phyloP scores from a whole-genome alignment of 148 eudicot species.

The Chenopodium suecicum region DNA sequence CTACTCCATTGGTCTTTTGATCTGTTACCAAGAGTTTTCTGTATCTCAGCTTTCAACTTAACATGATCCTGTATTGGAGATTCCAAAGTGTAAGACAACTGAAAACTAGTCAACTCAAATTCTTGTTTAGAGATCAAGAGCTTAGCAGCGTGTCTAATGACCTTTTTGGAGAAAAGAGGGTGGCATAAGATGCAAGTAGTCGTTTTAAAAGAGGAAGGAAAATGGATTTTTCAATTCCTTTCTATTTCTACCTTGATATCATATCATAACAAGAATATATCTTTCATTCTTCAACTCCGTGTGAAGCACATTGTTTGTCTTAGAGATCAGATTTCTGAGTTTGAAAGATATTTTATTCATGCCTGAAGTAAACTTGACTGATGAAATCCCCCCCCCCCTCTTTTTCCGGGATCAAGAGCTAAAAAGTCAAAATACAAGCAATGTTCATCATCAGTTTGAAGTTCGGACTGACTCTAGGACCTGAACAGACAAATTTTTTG shows the following conservation, averaged over 20 bases:
- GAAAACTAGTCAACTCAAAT: neutral
- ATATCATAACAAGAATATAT: neutral
- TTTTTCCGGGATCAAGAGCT: neutral
- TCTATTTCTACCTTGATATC: too few relatives aligned
- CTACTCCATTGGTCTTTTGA: too few relatives aligned
- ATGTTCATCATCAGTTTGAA: too few relatives aligned
- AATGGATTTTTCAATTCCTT: too few relatives aligned
- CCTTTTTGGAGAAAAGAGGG: neutral
- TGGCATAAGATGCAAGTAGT: neutral
- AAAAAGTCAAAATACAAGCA: neutral
- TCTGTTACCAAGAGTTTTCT: too few relatives aligned
- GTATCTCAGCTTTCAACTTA: neutral
- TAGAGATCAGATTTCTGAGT: neutral
- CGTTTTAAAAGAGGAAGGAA: neutral
- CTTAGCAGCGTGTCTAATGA: neutral
- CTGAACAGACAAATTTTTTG: neutral
- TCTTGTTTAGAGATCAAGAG: neutral
- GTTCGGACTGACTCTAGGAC: neutral
- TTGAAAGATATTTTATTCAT: neutral
- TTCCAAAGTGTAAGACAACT: neutral
- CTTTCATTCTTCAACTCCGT: neutral
- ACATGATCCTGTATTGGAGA: neutral
- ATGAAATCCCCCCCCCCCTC: too few relatives aligned
- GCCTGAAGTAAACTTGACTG: neutral
- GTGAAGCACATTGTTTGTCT: neutral